A percentile compares a stretch with the other conserved stretches of the same genome.
phyloP scores from a whole-genome alignment of 768 basidiomycete species.

The Dentipellis sp. region DNA sequence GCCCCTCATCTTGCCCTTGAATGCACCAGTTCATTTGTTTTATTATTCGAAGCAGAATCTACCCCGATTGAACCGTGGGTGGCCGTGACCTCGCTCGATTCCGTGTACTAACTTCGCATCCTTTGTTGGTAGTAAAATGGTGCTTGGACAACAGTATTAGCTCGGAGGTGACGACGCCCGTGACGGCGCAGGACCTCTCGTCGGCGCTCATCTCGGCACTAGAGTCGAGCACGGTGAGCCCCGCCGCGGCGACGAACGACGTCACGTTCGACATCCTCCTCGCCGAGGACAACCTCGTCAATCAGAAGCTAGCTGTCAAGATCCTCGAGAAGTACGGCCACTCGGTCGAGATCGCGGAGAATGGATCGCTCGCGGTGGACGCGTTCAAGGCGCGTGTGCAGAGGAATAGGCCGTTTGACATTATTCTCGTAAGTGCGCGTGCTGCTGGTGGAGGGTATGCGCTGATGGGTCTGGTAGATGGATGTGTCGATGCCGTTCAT shows the following conservation, averaged over 20 bases:
- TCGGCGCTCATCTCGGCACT: constrained; percentile 90
- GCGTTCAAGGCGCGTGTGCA: constrained; percentile 75
- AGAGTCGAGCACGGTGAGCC: constrained; percentile 89
- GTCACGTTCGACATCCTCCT: constrained; percentile 87
- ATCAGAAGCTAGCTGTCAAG: constrained; percentile 94
- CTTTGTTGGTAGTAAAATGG: constrained; percentile 75
- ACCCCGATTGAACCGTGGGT: constrained; percentile 66
- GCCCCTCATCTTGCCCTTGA: background rate
- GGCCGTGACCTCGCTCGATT: constrained; percentile 1
- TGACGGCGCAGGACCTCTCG: constrained; percentile 79
- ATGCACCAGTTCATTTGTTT: too few species aligned
- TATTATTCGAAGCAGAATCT: constrained; percentile 30
- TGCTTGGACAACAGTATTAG: constrained; percentile 95
- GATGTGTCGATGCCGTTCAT: constrained; percentile 98
- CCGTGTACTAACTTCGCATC: constrained; percentile 17
- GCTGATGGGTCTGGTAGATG: constrained; percentile 49
- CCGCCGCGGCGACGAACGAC: constrained; percentile 79
- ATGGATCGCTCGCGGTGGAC: constrained; percentile 89
- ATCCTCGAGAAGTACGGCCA: constrained; percentile 96
- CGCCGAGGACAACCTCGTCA: constrained; percentile 94
- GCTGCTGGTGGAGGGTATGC: background rate
- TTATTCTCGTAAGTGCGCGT: constrained; percentile 65
- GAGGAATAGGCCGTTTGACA: constrained; percentile 73
- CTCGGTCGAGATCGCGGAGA: constrained; percentile 93
- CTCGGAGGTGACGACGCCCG: constrained; percentile 89